phyloP scores from a whole-genome alignment of 129 eudicot genomes.

The Deinandra increscens region DNA sequence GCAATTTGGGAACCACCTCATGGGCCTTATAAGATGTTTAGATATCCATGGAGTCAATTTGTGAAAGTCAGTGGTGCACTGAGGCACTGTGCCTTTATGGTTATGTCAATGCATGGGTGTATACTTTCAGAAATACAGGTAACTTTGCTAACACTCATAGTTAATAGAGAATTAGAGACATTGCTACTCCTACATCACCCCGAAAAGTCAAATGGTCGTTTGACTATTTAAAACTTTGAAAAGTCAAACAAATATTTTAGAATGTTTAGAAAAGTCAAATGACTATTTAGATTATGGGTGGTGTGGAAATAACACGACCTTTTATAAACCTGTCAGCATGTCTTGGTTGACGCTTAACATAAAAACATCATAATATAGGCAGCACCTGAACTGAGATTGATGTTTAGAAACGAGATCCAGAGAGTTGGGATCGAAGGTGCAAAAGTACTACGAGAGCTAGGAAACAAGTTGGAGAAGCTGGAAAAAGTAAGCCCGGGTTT shows the following conservation, averaged over 20 bases:
- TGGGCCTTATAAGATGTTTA: conserved; percentile 68
- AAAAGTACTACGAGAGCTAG: conserved; percentile 57
- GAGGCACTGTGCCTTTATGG: conserved; percentile 87
- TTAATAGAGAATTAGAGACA: too few relatives aligned
- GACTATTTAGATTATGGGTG: too few relatives aligned
- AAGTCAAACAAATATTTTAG: too few relatives aligned
- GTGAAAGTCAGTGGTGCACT: conserved; percentile 83
- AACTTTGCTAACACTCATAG: too few relatives aligned
- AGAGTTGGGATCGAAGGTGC: conserved; percentile 83
- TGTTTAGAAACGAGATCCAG: conserved; percentile 58
- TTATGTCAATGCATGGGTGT: conserved; percentile 92
- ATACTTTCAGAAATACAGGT: conserved; percentile 94
- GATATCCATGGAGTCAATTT: conserved; percentile 75
- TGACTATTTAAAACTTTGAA: too few relatives aligned
- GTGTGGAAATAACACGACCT: too few relatives aligned
- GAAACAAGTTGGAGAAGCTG: conserved; percentile 72
- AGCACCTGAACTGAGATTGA: conserved; percentile 62
- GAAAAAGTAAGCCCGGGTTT: conserved; percentile 58
- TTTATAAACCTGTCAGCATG: too few relatives aligned
- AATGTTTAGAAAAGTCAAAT: too few relatives aligned
- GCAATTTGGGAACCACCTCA: conserved; percentile 97
- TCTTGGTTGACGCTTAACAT: too few relatives aligned
- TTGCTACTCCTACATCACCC: too few relatives aligned
- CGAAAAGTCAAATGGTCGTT: too few relatives aligned
- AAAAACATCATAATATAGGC: conserved; percentile 41